A percentile compares a stretch with the other conserved stretches of the same genome.
These are phyloP conservation scores for Pichia terricola DNA, from an alignment of 1,139 yeast genomes.

Conservation along the genomic window DNA sequence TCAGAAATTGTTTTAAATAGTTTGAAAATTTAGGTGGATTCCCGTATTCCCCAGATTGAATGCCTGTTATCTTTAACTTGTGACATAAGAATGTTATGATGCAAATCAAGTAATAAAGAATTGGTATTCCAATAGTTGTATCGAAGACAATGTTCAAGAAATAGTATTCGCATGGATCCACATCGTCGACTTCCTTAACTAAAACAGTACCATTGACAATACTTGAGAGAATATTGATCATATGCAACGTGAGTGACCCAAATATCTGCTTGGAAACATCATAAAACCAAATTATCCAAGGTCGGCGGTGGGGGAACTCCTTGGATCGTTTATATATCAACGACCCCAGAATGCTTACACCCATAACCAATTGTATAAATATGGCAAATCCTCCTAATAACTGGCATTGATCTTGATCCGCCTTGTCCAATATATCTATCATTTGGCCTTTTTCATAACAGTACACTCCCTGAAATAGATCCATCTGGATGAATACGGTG, in stretches of 20 bases:
- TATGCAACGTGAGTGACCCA: slow-evolving; percentile 80
- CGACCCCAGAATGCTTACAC: slow-evolving; percentile 64
- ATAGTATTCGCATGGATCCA: slow-evolving; percentile 82
- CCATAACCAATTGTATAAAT: slow-evolving; percentile 56
- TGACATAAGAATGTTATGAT: slow-evolving; percentile 29
- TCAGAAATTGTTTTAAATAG: slow-evolving; percentile 61
- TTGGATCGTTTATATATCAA: slow-evolving; percentile 65
- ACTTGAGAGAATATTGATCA: slow-evolving; percentile 67
- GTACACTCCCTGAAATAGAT: no score
- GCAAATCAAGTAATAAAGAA: slow-evolving; percentile 7
- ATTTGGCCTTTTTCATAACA: no score
- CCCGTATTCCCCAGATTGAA: slow-evolving; percentile 82
- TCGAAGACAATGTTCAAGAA: slow-evolving; percentile 80
- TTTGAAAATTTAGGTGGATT: slow-evolving; percentile 55
- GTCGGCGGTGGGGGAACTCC: slow-evolving; percentile 72
- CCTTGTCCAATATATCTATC: not conserved
- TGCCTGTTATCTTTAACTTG: slow-evolving; percentile 40
- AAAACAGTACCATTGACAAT: slow-evolving; percentile 23
- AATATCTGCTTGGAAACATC: slow-evolving; percentile 85
- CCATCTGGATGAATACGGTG: no score
- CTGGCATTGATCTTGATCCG: slow-evolving; percentile 37
- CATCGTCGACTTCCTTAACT: slow-evolving; percentile 15
- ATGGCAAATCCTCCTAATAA: slow-evolving; percentile 65
- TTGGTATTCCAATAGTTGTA: slow-evolving; percentile 74
- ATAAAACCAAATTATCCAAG: slow-evolving; percentile 81